Percentiles rank a stretch among this genome's conserved stretches.
Conservation (phyloP, 768 basidiomycete genomes). For the Symmetrospora coprosmae region DNA sequence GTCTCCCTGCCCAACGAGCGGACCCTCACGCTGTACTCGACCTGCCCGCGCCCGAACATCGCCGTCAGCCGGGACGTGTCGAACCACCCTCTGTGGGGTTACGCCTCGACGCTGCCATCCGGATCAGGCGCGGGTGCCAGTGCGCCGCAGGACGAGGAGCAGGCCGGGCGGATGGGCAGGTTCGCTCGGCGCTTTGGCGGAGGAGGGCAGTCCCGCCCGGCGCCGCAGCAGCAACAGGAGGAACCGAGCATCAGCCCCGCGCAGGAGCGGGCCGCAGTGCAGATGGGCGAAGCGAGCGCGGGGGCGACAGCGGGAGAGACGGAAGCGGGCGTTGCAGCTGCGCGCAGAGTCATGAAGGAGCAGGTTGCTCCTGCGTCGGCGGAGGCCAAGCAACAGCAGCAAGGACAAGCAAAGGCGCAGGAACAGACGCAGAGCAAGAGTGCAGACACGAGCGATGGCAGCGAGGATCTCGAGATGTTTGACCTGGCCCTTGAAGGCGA, state of each 20-base stretch:
- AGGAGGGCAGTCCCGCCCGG: no score
- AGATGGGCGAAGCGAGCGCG: background rate
- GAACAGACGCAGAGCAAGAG: slow-evolving; percentile 58
- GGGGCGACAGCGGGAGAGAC: background rate
- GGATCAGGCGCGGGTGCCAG: background rate
- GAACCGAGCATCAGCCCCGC: background rate
- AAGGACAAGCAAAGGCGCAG: background rate
- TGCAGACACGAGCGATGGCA: slow-evolving; percentile 35
- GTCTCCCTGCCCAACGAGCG: slow-evolving; percentile 17
- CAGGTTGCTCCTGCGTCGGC: no score
- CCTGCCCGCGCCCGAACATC: slow-evolving; percentile 16
- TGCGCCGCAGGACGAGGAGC: slow-evolving; percentile 6
- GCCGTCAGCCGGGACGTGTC: slow-evolving; percentile 17
- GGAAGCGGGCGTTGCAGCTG: slow-evolving; percentile 46
- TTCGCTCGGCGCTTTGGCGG: slow-evolving; percentile 14
- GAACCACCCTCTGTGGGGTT: slow-evolving; percentile 22
- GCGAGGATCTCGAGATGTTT: background rate
- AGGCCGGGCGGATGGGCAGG: slow-evolving; percentile 21
- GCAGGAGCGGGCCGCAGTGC: background rate
- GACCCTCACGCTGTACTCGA: slow-evolving; percentile 1
- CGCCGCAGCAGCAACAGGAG: background rate
- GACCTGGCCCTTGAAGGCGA: slow-evolving; percentile 63
- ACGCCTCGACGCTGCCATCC: background rate
- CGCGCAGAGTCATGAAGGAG: no score
- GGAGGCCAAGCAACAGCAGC: no score